These are phyloP conservation scores for Auriscalpium microsporum DNA, from an alignment of 768 basidiomycete species.

Conservation along the genomic window DNA sequence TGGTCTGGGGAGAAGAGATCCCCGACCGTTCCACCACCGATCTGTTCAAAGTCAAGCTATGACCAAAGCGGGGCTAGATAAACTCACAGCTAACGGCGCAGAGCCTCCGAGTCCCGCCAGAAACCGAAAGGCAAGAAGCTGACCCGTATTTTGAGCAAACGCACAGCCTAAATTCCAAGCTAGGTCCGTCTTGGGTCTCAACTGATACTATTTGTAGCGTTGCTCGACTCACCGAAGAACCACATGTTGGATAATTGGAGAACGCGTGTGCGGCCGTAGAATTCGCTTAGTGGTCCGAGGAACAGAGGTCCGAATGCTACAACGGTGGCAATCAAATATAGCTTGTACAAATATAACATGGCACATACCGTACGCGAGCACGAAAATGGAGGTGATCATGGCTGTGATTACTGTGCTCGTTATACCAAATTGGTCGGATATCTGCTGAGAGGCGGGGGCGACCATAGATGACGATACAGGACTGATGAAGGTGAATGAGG, in stretches of 20 bases:
- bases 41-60: background rate
- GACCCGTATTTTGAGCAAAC: slow-evolving; percentile 45
- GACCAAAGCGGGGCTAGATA: background rate
- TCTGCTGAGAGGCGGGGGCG: slow-evolving; percentile 48
- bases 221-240: slow-evolving; percentile 41
- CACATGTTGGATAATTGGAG: slow-evolving; percentile 58
- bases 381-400: slow-evolving; percentile 41
- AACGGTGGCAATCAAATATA: background rate
- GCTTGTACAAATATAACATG: too few species aligned
- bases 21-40: slow-evolving; percentile 58
- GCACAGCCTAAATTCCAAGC: slow-evolving; percentile 54
- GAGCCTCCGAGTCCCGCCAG: slow-evolving; percentile 66
- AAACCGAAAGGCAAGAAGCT: slow-evolving; percentile 33
- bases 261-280: slow-evolving; percentile 57
- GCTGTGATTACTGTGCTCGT: slow-evolving; percentile 39
- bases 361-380: slow-evolving; percentile 47
- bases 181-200: background rate
- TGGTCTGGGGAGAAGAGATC: slow-evolving; percentile 56
- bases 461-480: slow-evolving; percentile 70
- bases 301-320: slow-evolving; percentile 41
- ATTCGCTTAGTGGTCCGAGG: slow-evolving; percentile 58
- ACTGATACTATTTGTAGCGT: background rate
- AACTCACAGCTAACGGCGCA: slow-evolving; percentile 44
- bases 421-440: slow-evolving; percentile 50
- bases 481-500: slow-evolving; percentile 55